Percentiles rank a stretch among this genome's conserved stretches.
Evolutionary conservation across 1,284 basidiomycete species (phyloP).

Genomic region (Rhodotorula sp.): DNA sequence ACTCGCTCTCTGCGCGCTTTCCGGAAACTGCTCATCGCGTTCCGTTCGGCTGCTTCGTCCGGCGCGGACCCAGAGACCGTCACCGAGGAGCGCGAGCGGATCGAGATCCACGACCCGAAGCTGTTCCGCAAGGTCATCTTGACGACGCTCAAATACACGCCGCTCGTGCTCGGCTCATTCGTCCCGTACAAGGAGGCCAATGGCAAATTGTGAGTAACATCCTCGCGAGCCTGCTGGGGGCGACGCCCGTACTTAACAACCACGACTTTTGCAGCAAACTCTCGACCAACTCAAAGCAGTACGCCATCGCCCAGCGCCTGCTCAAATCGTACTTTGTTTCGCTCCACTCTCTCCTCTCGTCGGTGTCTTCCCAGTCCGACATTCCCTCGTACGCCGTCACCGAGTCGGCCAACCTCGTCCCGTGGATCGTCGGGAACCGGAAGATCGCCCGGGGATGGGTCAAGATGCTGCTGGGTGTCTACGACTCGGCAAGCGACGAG

Average conservation of each 20-base stretch:
- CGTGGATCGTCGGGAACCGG: conserved; percentile 76
- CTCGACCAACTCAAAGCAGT: conserved; percentile 49
- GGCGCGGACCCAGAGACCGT: conserved; percentile 19
- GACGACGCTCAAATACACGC: conserved; percentile 85
- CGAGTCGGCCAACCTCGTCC: conserved; percentile 81
- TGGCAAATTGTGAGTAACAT: conserved; percentile 71
- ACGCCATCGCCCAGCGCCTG: conserved; percentile 74
- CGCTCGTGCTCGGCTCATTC: conserved; percentile 82
- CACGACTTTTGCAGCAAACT: conserved; percentile 40
- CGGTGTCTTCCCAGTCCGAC: conserved; percentile 60
- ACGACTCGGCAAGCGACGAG: conserved; percentile 70
- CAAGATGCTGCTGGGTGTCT: conserved; percentile 80
- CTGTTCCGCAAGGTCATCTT: conserved; percentile 90
- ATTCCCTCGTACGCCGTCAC: conserved; percentile 68
- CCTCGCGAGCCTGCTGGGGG: too few relatives aligned
- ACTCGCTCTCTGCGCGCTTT: conserved; percentile 82
- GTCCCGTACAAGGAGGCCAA: conserved; percentile 78
- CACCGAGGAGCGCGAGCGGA: conserved; percentile 16
- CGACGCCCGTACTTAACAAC: neutral
- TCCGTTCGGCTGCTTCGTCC: conserved; percentile 73
- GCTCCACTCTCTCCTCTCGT: conserved; percentile 70
- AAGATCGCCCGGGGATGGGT: conserved; percentile 80
- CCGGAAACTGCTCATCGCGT: conserved; percentile 79
- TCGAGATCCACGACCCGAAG: conserved; percentile 33
- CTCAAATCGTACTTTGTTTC: conserved; percentile 87